Base-by-base conservation (phyloP, 192 early-diverging fungal genomes). In the Coemansia brasiliensis region DNA sequence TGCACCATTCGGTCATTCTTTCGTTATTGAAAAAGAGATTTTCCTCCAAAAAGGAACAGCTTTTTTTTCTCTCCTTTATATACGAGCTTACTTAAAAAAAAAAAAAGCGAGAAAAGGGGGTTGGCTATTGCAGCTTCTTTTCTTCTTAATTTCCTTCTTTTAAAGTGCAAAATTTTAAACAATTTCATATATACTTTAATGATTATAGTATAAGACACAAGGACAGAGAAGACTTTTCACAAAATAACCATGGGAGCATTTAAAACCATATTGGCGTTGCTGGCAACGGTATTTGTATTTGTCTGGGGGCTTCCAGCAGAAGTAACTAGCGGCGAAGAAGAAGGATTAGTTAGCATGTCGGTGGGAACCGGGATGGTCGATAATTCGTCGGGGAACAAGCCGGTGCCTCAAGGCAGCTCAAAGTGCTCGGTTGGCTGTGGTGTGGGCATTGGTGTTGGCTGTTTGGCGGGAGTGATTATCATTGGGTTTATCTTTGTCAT, bases 381-480 rank as follows among this genome's bases (percentile, higher is more conserved):
- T 2, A 17, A 32, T 18, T 44, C 43, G 20, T 18, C 25, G 15
- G 22, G 21, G 1, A 48, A 16, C n/a, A 29, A 26, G 22, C 46
- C 57, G 10, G 37, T 50, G 10, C 57, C 57, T 2, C 45, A 59
- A 35, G 37, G 48, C 48, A 41, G 10, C 15, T 43, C 67, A 42
- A 67, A 63, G 39, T 77, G 74, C 68, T 59, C 63, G 26, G 57
- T 65, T 5, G 74, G 74, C 8, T 77, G 74, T 32, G 68, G 67
- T 18, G 39, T 77, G 1, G 74, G 74, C 18, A 77, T 77, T 44
- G 74, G 74, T 26, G 48, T 71, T 8, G 74, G 74, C 5, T 77
- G 74, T 29, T 48, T 71, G 53, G 74, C 52, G 5, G 67, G 39
- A 1, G n/a, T 70, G 21, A 20, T 71, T 7, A 43, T 77, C 16